phyloP scores from a whole-genome alignment of 108 stramenopile species.

The Nitzschia sp. region DNA sequence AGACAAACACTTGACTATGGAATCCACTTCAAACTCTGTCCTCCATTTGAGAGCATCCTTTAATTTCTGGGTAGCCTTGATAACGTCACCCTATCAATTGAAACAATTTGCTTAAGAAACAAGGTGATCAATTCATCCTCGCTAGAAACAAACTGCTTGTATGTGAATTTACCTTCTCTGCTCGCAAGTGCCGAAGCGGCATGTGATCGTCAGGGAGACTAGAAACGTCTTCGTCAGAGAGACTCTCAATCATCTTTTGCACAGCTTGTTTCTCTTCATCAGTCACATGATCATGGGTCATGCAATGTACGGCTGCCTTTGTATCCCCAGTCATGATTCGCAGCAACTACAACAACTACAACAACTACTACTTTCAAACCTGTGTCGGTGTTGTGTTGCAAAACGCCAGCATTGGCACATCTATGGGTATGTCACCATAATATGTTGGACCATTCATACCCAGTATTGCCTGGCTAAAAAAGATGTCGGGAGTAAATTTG shows the following conservation, averaged over 20 bases:
- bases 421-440: too few relatives aligned
- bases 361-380: too few relatives aligned
- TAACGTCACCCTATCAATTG: conserved; percentile 11
- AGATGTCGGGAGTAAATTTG: too few relatives aligned
- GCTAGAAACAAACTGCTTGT: too few relatives aligned
- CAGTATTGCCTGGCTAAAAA: too few relatives aligned
- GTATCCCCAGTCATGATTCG: too few relatives aligned
- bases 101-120: neutral
- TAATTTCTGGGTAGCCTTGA: conserved; percentile 7
- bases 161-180: conserved; percentile 75
- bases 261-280: conserved; percentile 45
- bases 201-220: conserved; percentile 64
- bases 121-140: neutral
- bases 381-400: too few relatives aligned
- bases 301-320: too few relatives aligned
- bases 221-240: conserved; percentile 52
- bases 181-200: conserved; percentile 79
- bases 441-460: too few relatives aligned
- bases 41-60: conserved; percentile 76
- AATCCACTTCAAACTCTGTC: conserved; percentile 69
- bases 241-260: conserved; percentile 38
- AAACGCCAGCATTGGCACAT: too few relatives aligned
- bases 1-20: conserved; percentile 26
- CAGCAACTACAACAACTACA: too few relatives aligned
- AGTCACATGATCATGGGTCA: conserved; percentile 19